Evolutionary conservation across 2,329 filamentous ascomycete genomes (phyloP), one percentile per base, ranked within the genome.

Genomic region (Aspergillus sp.): DNA sequence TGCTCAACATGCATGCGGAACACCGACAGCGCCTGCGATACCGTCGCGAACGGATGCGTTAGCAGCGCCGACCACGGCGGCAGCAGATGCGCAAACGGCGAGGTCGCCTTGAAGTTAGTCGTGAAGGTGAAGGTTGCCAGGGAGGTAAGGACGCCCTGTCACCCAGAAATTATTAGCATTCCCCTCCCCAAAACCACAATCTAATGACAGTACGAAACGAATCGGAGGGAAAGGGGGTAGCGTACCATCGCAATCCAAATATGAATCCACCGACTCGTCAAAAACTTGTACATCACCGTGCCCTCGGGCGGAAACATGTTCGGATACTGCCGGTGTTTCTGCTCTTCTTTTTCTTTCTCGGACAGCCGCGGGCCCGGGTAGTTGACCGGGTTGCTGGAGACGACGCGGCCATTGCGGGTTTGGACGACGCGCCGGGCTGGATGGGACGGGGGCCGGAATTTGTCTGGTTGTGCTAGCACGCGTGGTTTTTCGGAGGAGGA

Each of bases 401-500:
- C 38, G 49, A 65, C 44, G 45, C 61, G 48, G 36, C 62, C 50
- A 52, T 66, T 64, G 51, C 62, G 65, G 30, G 73, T 72, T 59
- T 80, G 79, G 50, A 82, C 79, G 4, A 81, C 78, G 30, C 90
- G 80, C 6, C 88, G 80, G 19, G 88, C 78, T 11, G 88, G 87
- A 71, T 97, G 94, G 0, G 93, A 97, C 0, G 94, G 94, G 2
- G 94, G 93, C 45, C 89, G 89, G 79, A 96, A 97, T 69, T 87
- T 88, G 65, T 88, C 82, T 20, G 93, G 93, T 73, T 96, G 90
- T 63, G 89, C 89, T 59, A 99, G 85, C 4, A 90, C 82, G 56
- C 86, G 80, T 33, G 83, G 82, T 65, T 87, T 88, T 57, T 72
- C 74, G 52, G 50, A 55, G 45, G 55, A 49, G 17, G 22, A 26